phyloP scores from a whole-genome alignment of 2,329 filamentous ascomycete species.

The Neoascochyta sp. region DNA sequence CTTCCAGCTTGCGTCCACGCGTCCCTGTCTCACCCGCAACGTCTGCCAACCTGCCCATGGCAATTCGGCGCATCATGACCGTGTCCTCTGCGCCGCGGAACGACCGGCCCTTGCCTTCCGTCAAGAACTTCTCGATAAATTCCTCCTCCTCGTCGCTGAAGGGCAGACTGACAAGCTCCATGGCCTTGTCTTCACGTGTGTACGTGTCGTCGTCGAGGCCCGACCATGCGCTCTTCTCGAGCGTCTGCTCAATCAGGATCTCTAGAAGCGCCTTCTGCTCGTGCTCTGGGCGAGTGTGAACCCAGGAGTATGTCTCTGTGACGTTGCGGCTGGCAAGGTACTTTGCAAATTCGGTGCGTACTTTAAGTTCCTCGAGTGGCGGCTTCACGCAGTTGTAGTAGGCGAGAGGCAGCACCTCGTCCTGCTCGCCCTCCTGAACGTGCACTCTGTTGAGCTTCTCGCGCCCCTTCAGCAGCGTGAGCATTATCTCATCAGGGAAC shows the following conservation, averaged over 20 bases:
- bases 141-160: conserved; percentile 66
- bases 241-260: conserved; percentile 52
- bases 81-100: conserved; percentile 68
- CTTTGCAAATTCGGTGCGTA: conserved; percentile 65
- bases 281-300: conserved; percentile 60
- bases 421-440: conserved; percentile 31
- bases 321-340: conserved; percentile 65
- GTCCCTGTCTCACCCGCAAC: conserved; percentile 26
- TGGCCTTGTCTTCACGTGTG: conserved; percentile 53
- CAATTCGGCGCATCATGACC: conserved; percentile 68
- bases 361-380: conserved; percentile 60
- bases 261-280: conserved; percentile 64
- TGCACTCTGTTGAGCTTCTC: conserved; percentile 18
- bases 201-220: conserved; percentile 11
- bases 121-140: conserved; percentile 70
- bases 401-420: conserved; percentile 59
- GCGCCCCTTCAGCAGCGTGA: conserved; percentile 55
- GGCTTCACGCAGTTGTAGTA: conserved; percentile 77
- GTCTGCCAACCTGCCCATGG: conserved; percentile 58
- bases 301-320: conserved; percentile 70
- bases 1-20: conserved; percentile 47
- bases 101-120: conserved; percentile 60
- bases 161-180: conserved; percentile 69
- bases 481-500: conserved; percentile 78
- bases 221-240: conserved; percentile 18